Evolutionary conservation across 164 flowering plant genomes (phyloP).

Genomic region (Dillenia suffruticosa): DNA sequence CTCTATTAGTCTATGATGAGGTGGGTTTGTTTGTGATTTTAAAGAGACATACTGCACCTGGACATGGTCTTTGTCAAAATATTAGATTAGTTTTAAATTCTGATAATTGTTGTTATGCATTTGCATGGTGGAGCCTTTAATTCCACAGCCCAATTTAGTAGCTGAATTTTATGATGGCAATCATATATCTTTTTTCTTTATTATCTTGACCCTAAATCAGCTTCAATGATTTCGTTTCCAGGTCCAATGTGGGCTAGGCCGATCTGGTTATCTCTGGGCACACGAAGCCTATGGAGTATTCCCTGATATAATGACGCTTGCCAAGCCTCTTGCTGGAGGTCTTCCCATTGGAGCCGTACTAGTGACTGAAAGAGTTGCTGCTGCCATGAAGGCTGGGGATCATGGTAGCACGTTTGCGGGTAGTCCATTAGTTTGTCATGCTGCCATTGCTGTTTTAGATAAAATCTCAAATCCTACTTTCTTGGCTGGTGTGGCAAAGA

Average conservation of each 20-base stretch:
- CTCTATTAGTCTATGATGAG: conserved; percentile 92
- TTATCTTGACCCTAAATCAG: background rate
- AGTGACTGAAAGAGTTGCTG: conserved; percentile 65
- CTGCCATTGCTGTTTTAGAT: conserved; percentile 60
- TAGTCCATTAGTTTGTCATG: conserved; percentile 60
- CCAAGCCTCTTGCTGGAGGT: conserved; percentile 94
- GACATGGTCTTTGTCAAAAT: too few species aligned
- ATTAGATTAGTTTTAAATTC: too few species aligned
- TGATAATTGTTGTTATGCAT: too few species aligned
- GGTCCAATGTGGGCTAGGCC: conserved; percentile 94
- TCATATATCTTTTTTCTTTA: background rate
- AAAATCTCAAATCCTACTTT: conserved; percentile 63
- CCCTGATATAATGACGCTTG: conserved; percentile 93
- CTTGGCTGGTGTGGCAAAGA: conserved; percentile 55
- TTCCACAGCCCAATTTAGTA: background rate
- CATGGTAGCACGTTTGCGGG: conserved; percentile 97
- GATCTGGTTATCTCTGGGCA: conserved; percentile 84
- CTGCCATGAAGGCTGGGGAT: conserved; percentile 58
- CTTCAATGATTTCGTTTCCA: conserved; percentile 9
- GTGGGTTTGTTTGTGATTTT: conserved; percentile 21
- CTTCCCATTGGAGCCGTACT: conserved; percentile 86
- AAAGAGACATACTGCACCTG: too few species aligned
- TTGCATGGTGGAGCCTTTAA: too few species aligned
- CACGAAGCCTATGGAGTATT: conserved; percentile 65
- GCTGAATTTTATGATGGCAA: background rate